These are phyloP conservation scores for Blastobotrys terrestris DNA, from an alignment of 805 yeast species.

Conservation along the genomic window DNA sequence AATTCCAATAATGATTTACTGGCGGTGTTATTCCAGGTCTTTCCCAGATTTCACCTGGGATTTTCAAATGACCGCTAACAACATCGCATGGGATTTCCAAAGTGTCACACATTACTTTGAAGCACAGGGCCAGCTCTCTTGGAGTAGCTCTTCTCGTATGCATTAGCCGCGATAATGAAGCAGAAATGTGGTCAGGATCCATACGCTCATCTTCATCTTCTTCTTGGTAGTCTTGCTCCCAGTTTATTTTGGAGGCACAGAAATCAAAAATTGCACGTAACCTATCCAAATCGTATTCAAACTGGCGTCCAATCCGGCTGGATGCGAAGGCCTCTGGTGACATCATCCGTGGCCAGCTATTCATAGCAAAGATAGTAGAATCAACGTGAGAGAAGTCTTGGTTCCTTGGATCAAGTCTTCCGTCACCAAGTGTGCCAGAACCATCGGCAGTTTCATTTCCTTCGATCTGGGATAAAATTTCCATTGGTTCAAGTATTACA, in stretches of 20 bases:
- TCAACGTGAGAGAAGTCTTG: conserved; percentile 26
- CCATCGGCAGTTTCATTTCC: conserved; percentile 26
- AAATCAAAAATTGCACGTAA: conserved; percentile 60
- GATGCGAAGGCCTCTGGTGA: conserved; percentile 51
- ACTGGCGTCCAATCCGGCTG: conserved; percentile 47
- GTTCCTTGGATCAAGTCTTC: conserved; percentile 10
- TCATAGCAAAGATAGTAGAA: conserved; percentile 27
- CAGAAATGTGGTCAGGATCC: conserved; percentile 1
- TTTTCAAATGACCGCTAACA: conserved; percentile 76
- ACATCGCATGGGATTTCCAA: conserved; percentile 70
- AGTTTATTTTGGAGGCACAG: conserved; percentile 50
- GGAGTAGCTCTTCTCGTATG: conserved; percentile 51
- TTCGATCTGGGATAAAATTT: conserved; percentile 11
- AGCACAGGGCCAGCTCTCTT: conserved; percentile 70
- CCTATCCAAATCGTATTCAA: conserved; percentile 48
- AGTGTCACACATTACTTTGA: conserved; percentile 63
- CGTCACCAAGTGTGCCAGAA: conserved; percentile 13
- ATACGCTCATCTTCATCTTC: conserved; percentile 19
- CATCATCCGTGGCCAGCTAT: conserved; percentile 35
- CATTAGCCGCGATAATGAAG: conserved; percentile 25
- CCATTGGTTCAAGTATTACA: conserved; percentile 56
- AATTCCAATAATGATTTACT: conserved; percentile 86
- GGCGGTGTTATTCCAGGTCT: conserved; percentile 31
- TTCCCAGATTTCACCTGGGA: conserved; percentile 57
- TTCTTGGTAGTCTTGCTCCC: conserved; percentile 17